A percentile compares a stretch with the other conserved stretches of the same genome.
phyloP scores from a whole-genome alignment of 441 rosid genomes.

The Corymbia citriodora region DNA sequence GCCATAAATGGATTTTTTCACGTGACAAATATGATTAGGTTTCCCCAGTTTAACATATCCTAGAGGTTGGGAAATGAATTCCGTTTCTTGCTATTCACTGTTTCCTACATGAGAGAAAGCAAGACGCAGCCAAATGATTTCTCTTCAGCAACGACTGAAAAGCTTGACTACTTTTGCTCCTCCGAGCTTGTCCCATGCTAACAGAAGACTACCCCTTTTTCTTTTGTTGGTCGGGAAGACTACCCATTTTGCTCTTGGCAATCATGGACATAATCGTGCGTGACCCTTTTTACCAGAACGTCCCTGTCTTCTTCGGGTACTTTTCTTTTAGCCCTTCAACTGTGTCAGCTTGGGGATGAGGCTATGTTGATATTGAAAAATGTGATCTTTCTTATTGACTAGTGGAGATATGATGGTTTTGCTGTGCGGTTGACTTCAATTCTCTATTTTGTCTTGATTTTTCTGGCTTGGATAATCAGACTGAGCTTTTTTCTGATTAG shows the following conservation, averaged over 20 bases:
- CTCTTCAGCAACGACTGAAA: not conserved
- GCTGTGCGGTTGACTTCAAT: not conserved
- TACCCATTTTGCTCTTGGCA: constrained; percentile 74
- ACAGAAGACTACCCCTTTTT: constrained; percentile 14
- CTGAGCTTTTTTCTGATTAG: constrained; percentile 34
- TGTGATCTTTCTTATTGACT: not conserved
- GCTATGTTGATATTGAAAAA: not conserved
- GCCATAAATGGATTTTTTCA: too few relatives aligned
- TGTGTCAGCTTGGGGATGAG: not conserved
- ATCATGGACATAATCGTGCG: constrained; percentile 95
- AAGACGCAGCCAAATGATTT: too few relatives aligned
- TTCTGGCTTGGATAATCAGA: constrained; percentile 7
- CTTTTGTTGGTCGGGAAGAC: constrained; percentile 4
- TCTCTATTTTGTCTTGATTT: not conserved
- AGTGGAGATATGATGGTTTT: not conserved
- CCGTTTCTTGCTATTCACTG: too few relatives aligned
- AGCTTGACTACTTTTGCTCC: not conserved
- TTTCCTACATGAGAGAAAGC: too few relatives aligned
- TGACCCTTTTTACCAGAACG: constrained; percentile 79
- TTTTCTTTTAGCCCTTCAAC: not conserved
- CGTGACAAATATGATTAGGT: too few relatives aligned
- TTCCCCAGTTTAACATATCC: too few relatives aligned
- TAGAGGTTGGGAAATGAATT: too few relatives aligned
- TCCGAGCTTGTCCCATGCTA: not conserved
- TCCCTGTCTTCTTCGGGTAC: constrained; percentile 78